Conservation (phyloP, 2,329 filamentous ascomycete genomes). For the Madurella mycetomatis region DNA sequence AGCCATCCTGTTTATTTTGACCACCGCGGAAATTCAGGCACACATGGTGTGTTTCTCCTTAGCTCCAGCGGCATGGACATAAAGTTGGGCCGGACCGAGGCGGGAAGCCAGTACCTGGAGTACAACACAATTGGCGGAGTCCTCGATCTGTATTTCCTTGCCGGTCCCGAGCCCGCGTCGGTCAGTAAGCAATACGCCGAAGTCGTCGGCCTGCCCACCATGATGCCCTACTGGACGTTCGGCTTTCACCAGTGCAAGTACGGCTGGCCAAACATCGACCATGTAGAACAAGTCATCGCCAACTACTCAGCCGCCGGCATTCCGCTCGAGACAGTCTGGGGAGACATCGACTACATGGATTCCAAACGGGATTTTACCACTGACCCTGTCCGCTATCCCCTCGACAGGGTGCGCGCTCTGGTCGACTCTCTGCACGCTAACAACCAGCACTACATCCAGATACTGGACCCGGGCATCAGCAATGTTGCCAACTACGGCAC, state of each 20-base stretch:
- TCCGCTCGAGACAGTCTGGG: constrained; percentile 65
- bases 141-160: constrained; percentile 64
- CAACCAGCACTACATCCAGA: constrained; percentile 67
- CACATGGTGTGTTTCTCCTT: constrained; percentile 65
- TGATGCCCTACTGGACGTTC: constrained; percentile 61
- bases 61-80: constrained; percentile 74
- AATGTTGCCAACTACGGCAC: constrained; percentile 40
- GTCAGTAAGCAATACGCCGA: constrained; percentile 56
- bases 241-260: constrained; percentile 62
- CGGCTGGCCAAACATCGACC: constrained; percentile 58
- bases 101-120: constrained; percentile 64
- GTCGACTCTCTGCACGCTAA: constrained; percentile 62
- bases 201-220: constrained; percentile 51
- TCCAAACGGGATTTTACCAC: constrained; percentile 54
- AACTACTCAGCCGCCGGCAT: constrained; percentile 64
- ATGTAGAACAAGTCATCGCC: constrained; percentile 59
- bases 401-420: constrained; percentile 58
- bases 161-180: constrained; percentile 53
- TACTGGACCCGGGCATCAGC: constrained; percentile 65
- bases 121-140: constrained; percentile 75
- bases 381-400: constrained; percentile 58
- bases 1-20: constrained; percentile 71
- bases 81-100: constrained; percentile 59
- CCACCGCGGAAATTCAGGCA: constrained; percentile 49
- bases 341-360: constrained; percentile 59